Evolutionary conservation across 306 rosid species (phyloP).

Genomic region (Quercus berberidifolia): DNA sequence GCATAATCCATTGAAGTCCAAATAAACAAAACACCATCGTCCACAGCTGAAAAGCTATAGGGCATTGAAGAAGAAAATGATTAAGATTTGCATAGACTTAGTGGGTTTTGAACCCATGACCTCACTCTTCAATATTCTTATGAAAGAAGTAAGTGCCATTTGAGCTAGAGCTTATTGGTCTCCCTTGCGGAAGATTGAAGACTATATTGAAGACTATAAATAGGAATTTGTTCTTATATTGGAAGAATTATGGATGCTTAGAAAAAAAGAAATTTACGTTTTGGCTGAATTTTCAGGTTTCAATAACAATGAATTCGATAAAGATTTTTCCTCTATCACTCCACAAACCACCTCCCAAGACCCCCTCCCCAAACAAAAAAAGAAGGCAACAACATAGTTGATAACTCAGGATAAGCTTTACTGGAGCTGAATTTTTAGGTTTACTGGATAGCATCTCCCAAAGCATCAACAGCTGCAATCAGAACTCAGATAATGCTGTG

Average conservation of each 20-base stretch:
- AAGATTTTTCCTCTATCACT: neutral
- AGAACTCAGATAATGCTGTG: neutral
- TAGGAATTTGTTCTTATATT: neutral
- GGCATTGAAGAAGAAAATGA: no score
- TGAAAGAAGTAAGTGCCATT: no score
- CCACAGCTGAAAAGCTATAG: no score
- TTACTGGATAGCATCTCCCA: no score
- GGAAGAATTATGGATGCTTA: neutral
- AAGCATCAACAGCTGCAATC: neutral
- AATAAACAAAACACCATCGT: no score
- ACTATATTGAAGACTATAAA: no score
- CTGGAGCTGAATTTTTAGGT: neutral
- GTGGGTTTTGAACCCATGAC: no score
- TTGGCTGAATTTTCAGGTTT: neutral
- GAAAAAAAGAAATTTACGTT: neutral
- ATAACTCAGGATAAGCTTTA: neutral
- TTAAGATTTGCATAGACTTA: no score
- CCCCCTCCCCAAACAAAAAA: neutral
- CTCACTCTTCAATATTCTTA: no score
- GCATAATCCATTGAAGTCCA: no score
- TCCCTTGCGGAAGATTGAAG: no score
- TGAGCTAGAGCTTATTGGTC: no score
- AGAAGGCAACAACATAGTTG: neutral
- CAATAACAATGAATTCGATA: neutral
- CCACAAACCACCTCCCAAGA: neutral